Conservation (phyloP, 2,329 filamentous ascomycete species). For the Diaporthe sp. region DNA sequence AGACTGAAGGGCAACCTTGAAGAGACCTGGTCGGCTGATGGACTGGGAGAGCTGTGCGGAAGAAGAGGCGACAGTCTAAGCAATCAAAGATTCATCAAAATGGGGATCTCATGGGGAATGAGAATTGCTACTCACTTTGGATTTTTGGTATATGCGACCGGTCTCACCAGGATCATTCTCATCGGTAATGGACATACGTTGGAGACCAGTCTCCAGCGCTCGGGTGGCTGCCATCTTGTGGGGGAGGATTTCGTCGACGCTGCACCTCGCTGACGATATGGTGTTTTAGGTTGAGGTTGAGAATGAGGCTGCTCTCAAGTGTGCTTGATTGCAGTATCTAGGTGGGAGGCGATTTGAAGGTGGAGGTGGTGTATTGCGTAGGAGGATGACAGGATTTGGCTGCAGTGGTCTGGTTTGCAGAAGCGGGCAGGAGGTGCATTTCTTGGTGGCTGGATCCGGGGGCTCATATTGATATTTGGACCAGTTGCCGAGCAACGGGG, state of each 20-base stretch:
- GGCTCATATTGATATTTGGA: slow-evolving; percentile 29
- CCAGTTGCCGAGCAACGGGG: slow-evolving; percentile 33
- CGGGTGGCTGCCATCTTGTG: slow-evolving; percentile 74
- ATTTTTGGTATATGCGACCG: slow-evolving; percentile 73
- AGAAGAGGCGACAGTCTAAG: slow-evolving; percentile 53
- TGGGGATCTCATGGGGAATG: neutral
- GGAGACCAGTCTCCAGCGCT: slow-evolving; percentile 86
- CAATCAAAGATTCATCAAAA: slow-evolving; percentile 49
- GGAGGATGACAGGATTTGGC: slow-evolving; percentile 3
- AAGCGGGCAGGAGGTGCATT: slow-evolving; percentile 25
- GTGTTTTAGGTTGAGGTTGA: neutral
- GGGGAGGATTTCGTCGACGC: slow-evolving; percentile 2
- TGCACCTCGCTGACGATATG: slow-evolving; percentile 7
- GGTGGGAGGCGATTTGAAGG: neutral
- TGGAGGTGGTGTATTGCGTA: neutral
- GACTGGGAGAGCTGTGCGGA: slow-evolving; percentile 63
- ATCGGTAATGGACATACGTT: slow-evolving; percentile 90
- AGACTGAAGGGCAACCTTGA: slow-evolving; percentile 87
- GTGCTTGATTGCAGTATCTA: neutral
- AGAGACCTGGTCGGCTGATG: slow-evolving; percentile 80
- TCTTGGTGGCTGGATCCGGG: slow-evolving; percentile 21
- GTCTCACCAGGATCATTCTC: slow-evolving; percentile 78
- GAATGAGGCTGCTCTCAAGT: neutral
- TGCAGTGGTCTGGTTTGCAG: slow-evolving; percentile 2
- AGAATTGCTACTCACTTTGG: slow-evolving; percentile 71